phyloP scores from a whole-genome alignment of 2,329 filamentous ascomycete genomes.

The Cadophora malorum region DNA sequence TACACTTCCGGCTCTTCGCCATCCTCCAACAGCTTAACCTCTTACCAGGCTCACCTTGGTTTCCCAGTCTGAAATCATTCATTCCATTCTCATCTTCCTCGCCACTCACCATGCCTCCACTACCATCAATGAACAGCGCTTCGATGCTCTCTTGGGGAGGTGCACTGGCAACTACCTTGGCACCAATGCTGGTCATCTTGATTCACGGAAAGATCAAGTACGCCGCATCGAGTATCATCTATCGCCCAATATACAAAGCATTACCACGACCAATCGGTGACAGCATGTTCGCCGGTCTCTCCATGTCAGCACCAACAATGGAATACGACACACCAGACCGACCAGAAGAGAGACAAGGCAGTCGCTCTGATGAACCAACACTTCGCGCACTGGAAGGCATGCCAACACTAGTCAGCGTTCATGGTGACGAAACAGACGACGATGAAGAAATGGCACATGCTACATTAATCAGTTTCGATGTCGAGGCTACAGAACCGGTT shows the following conservation, averaged over 20 bases:
- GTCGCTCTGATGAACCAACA: slow-evolving; percentile 39
- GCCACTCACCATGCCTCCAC: slow-evolving; percentile 36
- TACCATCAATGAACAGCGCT: slow-evolving; percentile 22
- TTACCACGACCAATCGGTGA: slow-evolving; percentile 43
- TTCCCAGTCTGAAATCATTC: slow-evolving; percentile 40
- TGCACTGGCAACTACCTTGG: slow-evolving; percentile 30
- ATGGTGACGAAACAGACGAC: slow-evolving; percentile 40
- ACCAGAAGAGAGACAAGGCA: slow-evolving; percentile 18
- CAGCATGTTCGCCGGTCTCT: slow-evolving; percentile 39
- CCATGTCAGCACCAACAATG: slow-evolving; percentile 29
- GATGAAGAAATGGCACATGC: slow-evolving; percentile 43
- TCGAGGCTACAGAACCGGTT: slow-evolving; percentile 41
- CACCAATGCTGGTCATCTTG: slow-evolving; percentile 41
- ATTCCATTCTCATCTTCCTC: slow-evolving; percentile 42
- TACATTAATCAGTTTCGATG: slow-evolving; percentile 46
- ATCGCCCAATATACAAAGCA: slow-evolving; percentile 41
- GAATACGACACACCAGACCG: slow-evolving; percentile 39
- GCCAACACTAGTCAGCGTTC: slow-evolving; percentile 31
- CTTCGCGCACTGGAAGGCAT: slow-evolving; percentile 44
- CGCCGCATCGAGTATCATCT: slow-evolving; percentile 37
- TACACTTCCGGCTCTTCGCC: slow-evolving; percentile 44
- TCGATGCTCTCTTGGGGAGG: slow-evolving; percentile 33
- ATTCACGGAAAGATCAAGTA: slow-evolving; percentile 38
- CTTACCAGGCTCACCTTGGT: slow-evolving; percentile 33
- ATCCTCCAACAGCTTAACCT: slow-evolving; percentile 45